phyloP scores from a whole-genome alignment of 768 basidiomycete genomes.

The Chiua virens region DNA sequence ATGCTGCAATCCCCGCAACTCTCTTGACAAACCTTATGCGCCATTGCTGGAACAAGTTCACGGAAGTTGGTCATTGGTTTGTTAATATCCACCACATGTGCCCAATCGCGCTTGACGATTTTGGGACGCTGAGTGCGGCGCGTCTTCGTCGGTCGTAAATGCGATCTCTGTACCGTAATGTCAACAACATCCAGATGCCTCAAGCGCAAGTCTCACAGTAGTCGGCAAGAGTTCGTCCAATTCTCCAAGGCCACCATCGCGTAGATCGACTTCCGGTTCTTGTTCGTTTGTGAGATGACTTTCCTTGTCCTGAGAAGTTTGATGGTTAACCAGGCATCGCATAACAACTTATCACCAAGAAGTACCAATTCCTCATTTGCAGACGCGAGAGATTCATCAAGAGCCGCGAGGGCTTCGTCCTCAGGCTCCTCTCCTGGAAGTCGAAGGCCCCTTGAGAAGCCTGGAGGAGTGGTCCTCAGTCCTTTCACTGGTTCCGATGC shows the following conservation, averaged over 20 bases:
- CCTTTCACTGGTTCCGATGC: slow-evolving; percentile 36
- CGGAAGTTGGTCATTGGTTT: slow-evolving; percentile 86
- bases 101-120: slow-evolving; percentile 90
- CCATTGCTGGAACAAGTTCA: slow-evolving; percentile 95
- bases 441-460: slow-evolving; percentile 76
- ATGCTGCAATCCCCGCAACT: background rate
- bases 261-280: slow-evolving; percentile 21
- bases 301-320: slow-evolving; percentile 20
- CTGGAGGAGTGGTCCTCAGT: slow-evolving; percentile 76
- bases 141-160: slow-evolving; percentile 54
- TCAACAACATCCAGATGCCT: slow-evolving; percentile 1
- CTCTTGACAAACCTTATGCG: slow-evolving; percentile 65
- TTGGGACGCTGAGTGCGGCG: slow-evolving; percentile 44
- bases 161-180: slow-evolving; percentile 44
- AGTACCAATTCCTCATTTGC: slow-evolving; percentile 17
- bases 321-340: slow-evolving; percentile 23
- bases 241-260: slow-evolving; percentile 38
- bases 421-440: slow-evolving; percentile 58
- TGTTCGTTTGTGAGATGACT: slow-evolving; percentile 18
- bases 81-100: slow-evolving; percentile 93
- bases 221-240: slow-evolving; percentile 81
- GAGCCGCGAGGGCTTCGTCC: slow-evolving; percentile 40
- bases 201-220: slow-evolving; percentile 34
- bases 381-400: slow-evolving; percentile 23
- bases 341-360: slow-evolving; percentile 4